Base-by-base conservation (phyloP, 371 early-diverging fungal species). In the Mucor piriformis region DNA sequence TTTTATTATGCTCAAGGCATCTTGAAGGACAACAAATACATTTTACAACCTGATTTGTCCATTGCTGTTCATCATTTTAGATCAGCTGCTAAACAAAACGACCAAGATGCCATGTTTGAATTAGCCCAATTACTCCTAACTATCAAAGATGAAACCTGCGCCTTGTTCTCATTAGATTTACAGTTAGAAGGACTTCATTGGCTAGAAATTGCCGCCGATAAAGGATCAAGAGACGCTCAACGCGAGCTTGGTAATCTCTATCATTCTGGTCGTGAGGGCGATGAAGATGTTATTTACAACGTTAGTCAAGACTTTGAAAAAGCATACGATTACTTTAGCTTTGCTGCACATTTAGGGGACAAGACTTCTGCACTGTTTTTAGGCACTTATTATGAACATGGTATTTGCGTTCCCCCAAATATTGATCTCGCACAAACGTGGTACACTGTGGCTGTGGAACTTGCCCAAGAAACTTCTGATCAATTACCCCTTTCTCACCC, bases 41-140 rank as follows among this genome's bases (percentile, higher is more conserved):
- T 49, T 13, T 18, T 72, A 25, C 43, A 38, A 6, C 63, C 65
- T 15, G 64, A 73, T 54, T 13, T 55, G 1, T 34, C 48, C 20
- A 32, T 24, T 2, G 74, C 77, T 15, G 42, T 56, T 11, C 37
- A 54, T 13, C 73, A 74, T 51, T 65, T 77, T 16, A 44, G 64
- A 18, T 53, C 57, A 57, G 70, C 74, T 6, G 68, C 70, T 1
- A 59, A 61, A n/a, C 70, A 74, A 54, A 54, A 67, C 13, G 66
- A 74, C 38, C 52, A 40, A 8, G 63, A 70, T 23, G 74, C 77
- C 59, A 77, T 77, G 77, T 66, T 54, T 50, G 66, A 77, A 54
- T 55, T 77, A 6, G 72, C 64, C 0, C 66, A 64, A 27, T 21
- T 70, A 6, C 57, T 73, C 2, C 23, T 59, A 12, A 20, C 34